Percentiles rank a stretch among this genome's conserved stretches.
These are phyloP conservation scores for Paecilomyces formosus DNA, from an alignment of 2,329 filamentous ascomycete genomes.

Conservation along the genomic window DNA sequence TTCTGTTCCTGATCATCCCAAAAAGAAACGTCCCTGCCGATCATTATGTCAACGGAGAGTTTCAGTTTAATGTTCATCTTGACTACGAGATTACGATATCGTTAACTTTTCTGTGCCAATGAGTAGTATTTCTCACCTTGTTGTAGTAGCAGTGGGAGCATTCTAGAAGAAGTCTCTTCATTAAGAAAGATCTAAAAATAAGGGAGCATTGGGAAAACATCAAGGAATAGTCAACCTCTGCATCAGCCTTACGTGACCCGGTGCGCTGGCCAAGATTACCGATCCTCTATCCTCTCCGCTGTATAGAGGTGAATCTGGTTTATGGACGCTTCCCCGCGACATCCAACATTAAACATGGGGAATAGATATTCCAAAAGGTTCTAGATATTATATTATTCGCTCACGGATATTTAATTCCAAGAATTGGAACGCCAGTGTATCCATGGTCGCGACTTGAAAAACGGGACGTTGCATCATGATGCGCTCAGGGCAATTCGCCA, in stretches of 20 bases:
- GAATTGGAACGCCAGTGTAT: background rate
- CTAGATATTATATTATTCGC: background rate
- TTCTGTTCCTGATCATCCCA: background rate
- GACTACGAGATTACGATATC: background rate
- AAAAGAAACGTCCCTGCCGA: background rate
- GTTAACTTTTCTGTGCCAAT: background rate
- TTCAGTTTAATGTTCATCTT: background rate
- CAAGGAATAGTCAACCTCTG: background rate
- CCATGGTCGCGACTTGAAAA: background rate
- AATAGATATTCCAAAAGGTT: background rate
- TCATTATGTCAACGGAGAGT: background rate
- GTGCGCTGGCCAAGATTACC: background rate
- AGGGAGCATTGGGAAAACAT: background rate
- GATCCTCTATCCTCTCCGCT: background rate
- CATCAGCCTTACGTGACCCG: background rate
- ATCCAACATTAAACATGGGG: background rate
- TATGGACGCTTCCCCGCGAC: background rate
- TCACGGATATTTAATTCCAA: background rate
- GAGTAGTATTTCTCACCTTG: too few relatives aligned
- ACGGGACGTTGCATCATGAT: background rate
- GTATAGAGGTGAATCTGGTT: background rate
- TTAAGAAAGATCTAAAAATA: background rate
- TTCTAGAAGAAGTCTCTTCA: background rate
- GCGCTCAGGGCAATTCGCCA: background rate
- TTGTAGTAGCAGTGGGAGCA: background rate